These are phyloP conservation scores for Ilyonectria mors-panacis DNA, from an alignment of 2,329 filamentous ascomycete species.

Conservation along the genomic window DNA sequence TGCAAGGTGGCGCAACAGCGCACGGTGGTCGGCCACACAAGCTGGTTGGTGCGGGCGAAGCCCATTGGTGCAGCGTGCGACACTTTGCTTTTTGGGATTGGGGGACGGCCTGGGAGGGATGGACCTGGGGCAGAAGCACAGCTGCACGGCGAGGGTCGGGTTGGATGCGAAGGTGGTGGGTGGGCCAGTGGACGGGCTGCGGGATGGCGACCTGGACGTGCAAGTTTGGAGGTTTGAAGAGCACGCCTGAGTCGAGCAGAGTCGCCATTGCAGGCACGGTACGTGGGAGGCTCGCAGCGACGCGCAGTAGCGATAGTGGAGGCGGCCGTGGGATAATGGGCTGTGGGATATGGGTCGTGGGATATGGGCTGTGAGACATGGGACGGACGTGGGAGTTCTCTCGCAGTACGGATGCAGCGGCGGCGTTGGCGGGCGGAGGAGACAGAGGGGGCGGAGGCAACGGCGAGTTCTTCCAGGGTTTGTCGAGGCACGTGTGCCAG, in stretches of 20 bases:
- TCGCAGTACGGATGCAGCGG: constrained; percentile 19
- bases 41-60: constrained; percentile 20
- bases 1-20: constrained; percentile 26
- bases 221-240: constrained; percentile 14
- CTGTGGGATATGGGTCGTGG: constrained; percentile 3
- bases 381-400: constrained; percentile 1
- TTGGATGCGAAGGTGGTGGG: constrained; percentile 16
- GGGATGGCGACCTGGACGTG: not conserved
- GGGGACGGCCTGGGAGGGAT: constrained; percentile 21
- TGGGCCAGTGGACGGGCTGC: too few species aligned
- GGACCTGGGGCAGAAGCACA: constrained; percentile 21
- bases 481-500: constrained; percentile 26
- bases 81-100: constrained; percentile 25
- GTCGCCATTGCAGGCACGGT: constrained; percentile 4
- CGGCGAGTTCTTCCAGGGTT: constrained; percentile 26
- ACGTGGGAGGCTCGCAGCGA: constrained; percentile 17
- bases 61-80: constrained; percentile 22
- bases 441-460: not conserved
- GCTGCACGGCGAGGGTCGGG: constrained; percentile 1
- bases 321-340: not conserved
- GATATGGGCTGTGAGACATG: not conserved
- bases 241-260: constrained; percentile 12
- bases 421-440: constrained; percentile 12
- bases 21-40: constrained; percentile 25
- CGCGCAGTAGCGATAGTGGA: not conserved